phyloP scores from a whole-genome alignment of 176 grass and related monocot species.

The Aegilops speltoides region DNA sequence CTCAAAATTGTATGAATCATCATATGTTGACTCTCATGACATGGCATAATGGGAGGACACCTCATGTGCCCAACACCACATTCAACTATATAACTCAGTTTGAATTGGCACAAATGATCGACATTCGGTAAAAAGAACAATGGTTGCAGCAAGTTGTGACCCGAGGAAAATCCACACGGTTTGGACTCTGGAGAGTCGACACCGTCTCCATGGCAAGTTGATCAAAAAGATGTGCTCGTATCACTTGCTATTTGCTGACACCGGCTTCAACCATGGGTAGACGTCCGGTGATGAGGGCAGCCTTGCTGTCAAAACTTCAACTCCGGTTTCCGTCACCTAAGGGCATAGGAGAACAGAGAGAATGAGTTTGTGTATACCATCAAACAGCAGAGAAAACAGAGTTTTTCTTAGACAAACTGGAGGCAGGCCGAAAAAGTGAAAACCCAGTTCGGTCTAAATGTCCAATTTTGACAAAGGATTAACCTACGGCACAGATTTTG shows the following conservation, averaged over 20 bases:
- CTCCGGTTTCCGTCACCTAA: slow-evolving; percentile 88
- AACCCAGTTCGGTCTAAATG: neutral
- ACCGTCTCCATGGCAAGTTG: neutral
- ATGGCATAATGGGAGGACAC: neutral
- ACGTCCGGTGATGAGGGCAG: slow-evolving; percentile 80
- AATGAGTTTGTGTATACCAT: neutral
- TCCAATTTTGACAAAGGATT: neutral
- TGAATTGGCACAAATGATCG: neutral
- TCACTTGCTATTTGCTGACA: slow-evolving; percentile 3
- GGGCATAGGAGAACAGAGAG: slow-evolving; percentile 11
- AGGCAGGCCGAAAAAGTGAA: neutral
- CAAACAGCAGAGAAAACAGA: neutral
- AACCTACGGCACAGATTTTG: neutral
- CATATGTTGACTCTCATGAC: neutral
- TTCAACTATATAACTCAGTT: neutral
- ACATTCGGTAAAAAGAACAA: neutral
- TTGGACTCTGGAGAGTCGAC: neutral
- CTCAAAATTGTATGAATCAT: neutral
- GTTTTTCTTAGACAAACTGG: neutral
- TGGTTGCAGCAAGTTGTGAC: neutral
- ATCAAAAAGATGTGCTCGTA: neutral
- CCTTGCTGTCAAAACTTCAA: slow-evolving; percentile 83
- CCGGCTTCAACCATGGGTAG: slow-evolving; percentile 77
- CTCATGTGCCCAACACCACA: neutral
- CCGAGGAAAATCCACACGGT: neutral